Conservation (phyloP, 192 early-diverging fungal species). For the Coemansia biformis region DNA sequence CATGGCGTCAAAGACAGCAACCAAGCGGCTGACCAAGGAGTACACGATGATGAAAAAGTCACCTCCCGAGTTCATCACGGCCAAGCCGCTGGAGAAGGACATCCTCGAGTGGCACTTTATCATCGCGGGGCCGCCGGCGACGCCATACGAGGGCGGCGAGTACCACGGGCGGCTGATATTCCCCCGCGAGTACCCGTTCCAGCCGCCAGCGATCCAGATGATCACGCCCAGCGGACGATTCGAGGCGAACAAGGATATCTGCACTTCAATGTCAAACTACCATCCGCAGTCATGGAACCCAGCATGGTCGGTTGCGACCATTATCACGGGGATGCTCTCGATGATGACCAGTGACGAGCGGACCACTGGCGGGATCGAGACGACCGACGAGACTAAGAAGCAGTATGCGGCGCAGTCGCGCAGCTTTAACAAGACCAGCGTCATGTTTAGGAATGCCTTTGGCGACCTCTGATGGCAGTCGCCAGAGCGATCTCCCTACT, state of each 20-base stretch:
- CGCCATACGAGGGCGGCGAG: slow-evolving; percentile 76
- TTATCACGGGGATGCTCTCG: slow-evolving; percentile 84
- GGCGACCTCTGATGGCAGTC: slow-evolving; percentile 5
- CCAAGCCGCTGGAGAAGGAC: slow-evolving; percentile 89
- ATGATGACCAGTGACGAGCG: slow-evolving; percentile 81
- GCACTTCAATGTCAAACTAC: slow-evolving; percentile 86
- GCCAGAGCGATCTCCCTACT: no score
- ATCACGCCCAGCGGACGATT: slow-evolving; percentile 84
- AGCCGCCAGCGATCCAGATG: slow-evolving; percentile 75
- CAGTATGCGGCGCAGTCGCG: slow-evolving; percentile 54
- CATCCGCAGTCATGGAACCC: slow-evolving; percentile 97
- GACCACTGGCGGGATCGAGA: slow-evolving; percentile 75
- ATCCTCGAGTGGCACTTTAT: slow-evolving; percentile 99
- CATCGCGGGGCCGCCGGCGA: slow-evolving; percentile 77
- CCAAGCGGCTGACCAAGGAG: slow-evolving; percentile 72
- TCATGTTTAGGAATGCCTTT: slow-evolving; percentile 24
- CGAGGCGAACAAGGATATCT: slow-evolving; percentile 89
- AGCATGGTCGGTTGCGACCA: slow-evolving; percentile 93
- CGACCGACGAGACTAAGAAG: slow-evolving; percentile 60
- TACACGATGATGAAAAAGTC: slow-evolving; percentile 66
- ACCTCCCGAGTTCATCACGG: slow-evolving; percentile 82
- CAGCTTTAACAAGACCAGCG: slow-evolving; percentile 19
- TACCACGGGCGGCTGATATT: slow-evolving; percentile 92
- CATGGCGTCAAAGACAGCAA: slow-evolving; percentile 76
- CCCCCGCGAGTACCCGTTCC: slow-evolving; percentile 95